Evolutionary conservation across 2,329 filamentous ascomycete species (phyloP).

Genomic region (Cadophora sp.): DNA sequence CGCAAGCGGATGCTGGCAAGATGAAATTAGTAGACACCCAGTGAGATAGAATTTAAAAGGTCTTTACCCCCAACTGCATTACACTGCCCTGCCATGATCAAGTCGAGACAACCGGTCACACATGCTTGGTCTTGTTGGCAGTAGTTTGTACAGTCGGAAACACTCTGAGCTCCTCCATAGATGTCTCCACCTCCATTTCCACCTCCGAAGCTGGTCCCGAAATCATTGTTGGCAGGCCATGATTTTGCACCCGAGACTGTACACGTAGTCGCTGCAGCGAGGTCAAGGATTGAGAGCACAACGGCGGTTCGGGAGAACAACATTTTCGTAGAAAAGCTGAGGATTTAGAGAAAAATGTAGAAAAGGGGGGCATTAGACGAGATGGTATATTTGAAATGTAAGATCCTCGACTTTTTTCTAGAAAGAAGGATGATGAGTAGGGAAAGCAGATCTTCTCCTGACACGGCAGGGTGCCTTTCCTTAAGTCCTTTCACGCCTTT

Average conservation of each 20-base stretch:
- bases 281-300: neutral
- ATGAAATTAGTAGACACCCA: neutral
- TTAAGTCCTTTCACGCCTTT: neutral
- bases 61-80: slow-evolving; percentile 10
- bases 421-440: neutral
- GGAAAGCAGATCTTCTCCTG: neutral
- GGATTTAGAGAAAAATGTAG: neutral
- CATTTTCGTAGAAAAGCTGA: neutral
- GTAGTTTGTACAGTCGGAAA: slow-evolving; percentile 6
- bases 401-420: neutral
- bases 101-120: slow-evolving; percentile 9
- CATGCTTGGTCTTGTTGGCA: slow-evolving; percentile 17
- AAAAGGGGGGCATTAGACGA: neutral
- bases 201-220: slow-evolving; percentile 1
- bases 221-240: slow-evolving; percentile 12
- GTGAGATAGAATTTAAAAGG: neutral
- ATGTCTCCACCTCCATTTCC: neutral
- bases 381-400: neutral
- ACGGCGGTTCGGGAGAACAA: neutral
- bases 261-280: neutral
- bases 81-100: slow-evolving; percentile 18
- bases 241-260: neutral
- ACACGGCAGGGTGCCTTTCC: neutral
- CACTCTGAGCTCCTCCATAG: slow-evolving; percentile 10
- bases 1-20: slow-evolving; percentile 1